phyloP scores from a whole-genome alignment of 2,329 filamentous ascomycete species.

The Fusarium sp. region DNA sequence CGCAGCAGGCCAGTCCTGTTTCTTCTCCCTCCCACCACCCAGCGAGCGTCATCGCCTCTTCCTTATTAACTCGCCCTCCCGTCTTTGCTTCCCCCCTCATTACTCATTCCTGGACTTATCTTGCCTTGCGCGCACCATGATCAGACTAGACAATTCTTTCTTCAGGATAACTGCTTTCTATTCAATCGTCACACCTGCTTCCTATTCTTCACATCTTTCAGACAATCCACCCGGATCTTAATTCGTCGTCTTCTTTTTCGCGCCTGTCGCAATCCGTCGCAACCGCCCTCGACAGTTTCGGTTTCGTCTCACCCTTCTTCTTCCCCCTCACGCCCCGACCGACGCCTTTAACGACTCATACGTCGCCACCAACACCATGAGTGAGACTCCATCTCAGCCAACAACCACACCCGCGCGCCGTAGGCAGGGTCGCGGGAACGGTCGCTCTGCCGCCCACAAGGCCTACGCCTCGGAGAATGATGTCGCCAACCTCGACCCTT shows the following conservation, averaged over 20 bases:
- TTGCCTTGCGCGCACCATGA: conserved; percentile 40
- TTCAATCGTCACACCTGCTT: conserved; percentile 31
- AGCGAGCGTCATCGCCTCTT: conserved; percentile 36
- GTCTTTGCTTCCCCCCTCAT: conserved; percentile 26
- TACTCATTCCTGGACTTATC: conserved; percentile 26
- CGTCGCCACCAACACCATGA: conserved; percentile 44
- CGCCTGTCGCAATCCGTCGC: conserved; percentile 27
- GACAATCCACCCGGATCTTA: conserved; percentile 38
- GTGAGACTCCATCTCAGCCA: conserved; percentile 47
- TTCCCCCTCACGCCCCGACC: not conserved
- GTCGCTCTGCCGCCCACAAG: conserved; percentile 58
- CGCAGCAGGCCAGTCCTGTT: conserved; percentile 7
- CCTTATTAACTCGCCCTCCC: conserved; percentile 30
- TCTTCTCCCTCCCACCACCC: conserved; percentile 15
- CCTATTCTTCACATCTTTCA: conserved; percentile 26
- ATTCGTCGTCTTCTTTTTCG: conserved; percentile 13
- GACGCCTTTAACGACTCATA: conserved; percentile 1
- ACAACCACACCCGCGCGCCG: conserved; percentile 52
- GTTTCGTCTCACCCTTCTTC: conserved; percentile 7
- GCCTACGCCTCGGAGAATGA: conserved; percentile 72
- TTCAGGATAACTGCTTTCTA: conserved; percentile 35
- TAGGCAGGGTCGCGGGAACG: conserved; percentile 55
- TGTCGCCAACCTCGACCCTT: conserved; percentile 45
- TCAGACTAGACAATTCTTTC: conserved; percentile 36
- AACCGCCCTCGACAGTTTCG: conserved; percentile 5